These are phyloP conservation scores for Mycoemilia scoparia DNA, from an alignment of 192 early-diverging fungal species.

Conservation along the genomic window DNA sequence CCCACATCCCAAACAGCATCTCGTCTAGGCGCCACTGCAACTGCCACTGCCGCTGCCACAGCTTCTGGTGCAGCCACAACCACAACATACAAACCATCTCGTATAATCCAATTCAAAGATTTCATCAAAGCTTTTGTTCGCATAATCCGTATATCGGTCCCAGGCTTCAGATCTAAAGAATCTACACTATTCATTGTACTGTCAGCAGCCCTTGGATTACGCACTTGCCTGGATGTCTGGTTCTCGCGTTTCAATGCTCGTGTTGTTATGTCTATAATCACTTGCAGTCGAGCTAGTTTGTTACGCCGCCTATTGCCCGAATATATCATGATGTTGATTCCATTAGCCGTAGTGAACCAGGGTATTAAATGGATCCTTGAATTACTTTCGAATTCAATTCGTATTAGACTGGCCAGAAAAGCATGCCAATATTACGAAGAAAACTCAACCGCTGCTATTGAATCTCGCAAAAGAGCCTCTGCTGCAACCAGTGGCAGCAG, in stretches of 20 bases:
- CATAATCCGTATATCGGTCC: no score
- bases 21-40: no score
- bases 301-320: constrained; percentile 24
- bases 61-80: no score
- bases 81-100: no score
- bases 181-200: constrained; percentile 15
- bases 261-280: constrained; percentile 18
- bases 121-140: no score
- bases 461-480: no score
- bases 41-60: no score
- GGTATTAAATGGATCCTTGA: constrained; percentile 28
- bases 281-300: constrained; percentile 16
- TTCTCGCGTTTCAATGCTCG: constrained; percentile 29
- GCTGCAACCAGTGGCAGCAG: no score
- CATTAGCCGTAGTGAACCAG: constrained; percentile 28
- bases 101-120: no score
- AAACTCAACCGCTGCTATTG: no score
- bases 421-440: constrained; percentile 28
- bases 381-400: constrained; percentile 25
- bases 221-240: constrained; percentile 28
- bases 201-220: constrained; percentile 17
- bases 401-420: constrained; percentile 20
- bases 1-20: no score
- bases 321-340: constrained; percentile 25
- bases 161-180: constrained; percentile 17